A percentile compares a stretch with the other conserved stretches of the same genome.
Conservation (phyloP, 129 eudicot species). For the Logfia minima region DNA sequence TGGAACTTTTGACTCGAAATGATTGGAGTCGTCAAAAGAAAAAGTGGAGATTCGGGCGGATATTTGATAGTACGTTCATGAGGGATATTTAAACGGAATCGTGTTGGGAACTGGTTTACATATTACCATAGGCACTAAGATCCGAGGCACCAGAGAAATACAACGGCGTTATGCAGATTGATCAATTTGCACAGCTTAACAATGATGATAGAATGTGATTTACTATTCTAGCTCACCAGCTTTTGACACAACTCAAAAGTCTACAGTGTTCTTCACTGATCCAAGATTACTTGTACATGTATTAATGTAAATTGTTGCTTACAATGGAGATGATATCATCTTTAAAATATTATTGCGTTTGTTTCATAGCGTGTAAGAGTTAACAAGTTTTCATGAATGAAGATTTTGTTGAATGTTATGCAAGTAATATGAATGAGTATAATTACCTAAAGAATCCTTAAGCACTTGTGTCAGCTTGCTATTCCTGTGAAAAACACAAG, state of each 20-base stretch:
- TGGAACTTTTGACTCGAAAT: not conserved
- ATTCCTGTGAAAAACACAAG: slow-evolving; percentile 54
- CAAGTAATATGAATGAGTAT: not conserved
- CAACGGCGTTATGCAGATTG: not conserved
- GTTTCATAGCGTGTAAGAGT: not conserved
- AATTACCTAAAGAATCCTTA: slow-evolving; percentile 71
- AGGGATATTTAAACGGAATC: not conserved
- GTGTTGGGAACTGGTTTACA: not conserved
- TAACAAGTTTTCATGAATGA: not conserved
- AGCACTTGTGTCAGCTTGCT: slow-evolving; percentile 86
- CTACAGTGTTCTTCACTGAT: not conserved
- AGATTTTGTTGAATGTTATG: not conserved
- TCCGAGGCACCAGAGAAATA: slow-evolving; percentile 1
- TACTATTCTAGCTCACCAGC: not conserved
- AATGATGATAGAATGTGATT: not conserved
- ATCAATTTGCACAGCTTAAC: not conserved
- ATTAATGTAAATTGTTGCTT: not conserved
- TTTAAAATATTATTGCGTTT: not conserved
- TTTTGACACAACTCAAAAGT: not conserved
- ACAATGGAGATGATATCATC: not conserved
- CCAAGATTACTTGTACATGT: not conserved
- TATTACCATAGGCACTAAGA: slow-evolving; percentile 4
- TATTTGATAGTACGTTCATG: not conserved
- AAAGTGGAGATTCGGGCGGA: not conserved
- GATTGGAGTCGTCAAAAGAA: not conserved